Conservation (phyloP, 1,139 yeast genomes). For the Sugiyamaella grinbergsii region DNA sequence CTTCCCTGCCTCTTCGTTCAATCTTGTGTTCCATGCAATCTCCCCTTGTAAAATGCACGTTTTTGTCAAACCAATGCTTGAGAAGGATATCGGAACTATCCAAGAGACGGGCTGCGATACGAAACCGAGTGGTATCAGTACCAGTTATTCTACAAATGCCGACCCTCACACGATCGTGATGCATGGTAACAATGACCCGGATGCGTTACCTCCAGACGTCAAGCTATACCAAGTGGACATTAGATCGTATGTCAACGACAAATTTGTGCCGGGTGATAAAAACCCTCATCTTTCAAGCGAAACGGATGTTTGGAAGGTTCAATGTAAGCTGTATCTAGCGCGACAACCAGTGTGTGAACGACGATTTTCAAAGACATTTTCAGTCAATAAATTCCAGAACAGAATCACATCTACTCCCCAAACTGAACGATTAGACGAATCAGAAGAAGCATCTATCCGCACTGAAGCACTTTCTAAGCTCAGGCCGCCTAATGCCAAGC, state of each 20-base stretch:
- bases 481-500: constrained; percentile 37
- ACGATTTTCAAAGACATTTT: constrained; percentile 26
- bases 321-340: constrained; percentile 27
- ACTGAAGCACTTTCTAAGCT: constrained; percentile 30
- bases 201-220: constrained; percentile 30
- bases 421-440: constrained; percentile 32
- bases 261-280: constrained; percentile 21
- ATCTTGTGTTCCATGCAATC: constrained; percentile 35
- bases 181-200: constrained; percentile 26
- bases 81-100: constrained; percentile 32
- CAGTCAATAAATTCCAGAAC: constrained; percentile 22
- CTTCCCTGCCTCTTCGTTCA: constrained; percentile 31
- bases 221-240: constrained; percentile 25
- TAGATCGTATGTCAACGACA: constrained; percentile 24
- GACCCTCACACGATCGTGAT: constrained; percentile 32
- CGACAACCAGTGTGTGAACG: constrained; percentile 15
- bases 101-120: constrained; percentile 28
- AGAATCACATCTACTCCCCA: constrained; percentile 34
- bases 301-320: constrained; percentile 29
- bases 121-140: background rate
- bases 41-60: constrained; percentile 35
- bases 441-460: constrained; percentile 27
- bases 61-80: constrained; percentile 41
- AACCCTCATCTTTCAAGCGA: constrained; percentile 25
- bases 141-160: constrained; percentile 18